Evolutionary conservation across 371 early-diverging fungal genomes (phyloP).

Genomic region (Umbelopsis sp.): DNA sequence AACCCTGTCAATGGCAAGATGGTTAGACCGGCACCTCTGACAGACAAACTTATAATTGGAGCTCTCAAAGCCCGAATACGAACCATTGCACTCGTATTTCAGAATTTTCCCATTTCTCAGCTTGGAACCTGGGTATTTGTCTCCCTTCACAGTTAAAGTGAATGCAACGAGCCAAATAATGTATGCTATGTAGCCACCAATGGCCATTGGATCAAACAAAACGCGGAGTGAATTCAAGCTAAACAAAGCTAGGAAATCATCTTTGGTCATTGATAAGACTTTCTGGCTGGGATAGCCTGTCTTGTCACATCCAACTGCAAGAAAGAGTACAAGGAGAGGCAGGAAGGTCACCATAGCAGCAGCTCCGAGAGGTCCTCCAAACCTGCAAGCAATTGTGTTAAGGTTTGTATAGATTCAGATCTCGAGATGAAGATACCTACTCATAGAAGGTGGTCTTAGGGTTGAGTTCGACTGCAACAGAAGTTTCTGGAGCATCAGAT

Average conservation of each 20-base stretch:
- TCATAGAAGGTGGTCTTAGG: conserved; percentile 67
- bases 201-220: conserved; percentile 53
- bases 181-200: conserved; percentile 69
- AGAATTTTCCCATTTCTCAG: conserved; percentile 70
- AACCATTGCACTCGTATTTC: conserved; percentile 79
- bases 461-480: conserved; percentile 29
- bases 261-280: conserved; percentile 29
- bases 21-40: not conserved
- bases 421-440: conserved; percentile 31
- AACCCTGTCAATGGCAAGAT: not conserved
- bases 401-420: not conserved
- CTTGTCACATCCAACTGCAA: conserved; percentile 66
- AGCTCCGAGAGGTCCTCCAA: conserved; percentile 81
- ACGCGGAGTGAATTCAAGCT: conserved; percentile 29
- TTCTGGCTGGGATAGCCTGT: conserved; percentile 55
- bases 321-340: conserved; percentile 65
- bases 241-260: conserved; percentile 28
- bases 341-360: conserved; percentile 61
- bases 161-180: conserved; percentile 69
- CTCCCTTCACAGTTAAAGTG: conserved; percentile 72
- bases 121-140: conserved; percentile 64
- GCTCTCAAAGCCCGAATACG: conserved; percentile 10
- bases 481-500: not conserved
- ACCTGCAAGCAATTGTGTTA: conserved; percentile 27
- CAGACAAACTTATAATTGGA: not conserved